Evolutionary conservation across 2,329 filamentous ascomycete species (phyloP).

Genomic region (Pezicula carpinea): DNA sequence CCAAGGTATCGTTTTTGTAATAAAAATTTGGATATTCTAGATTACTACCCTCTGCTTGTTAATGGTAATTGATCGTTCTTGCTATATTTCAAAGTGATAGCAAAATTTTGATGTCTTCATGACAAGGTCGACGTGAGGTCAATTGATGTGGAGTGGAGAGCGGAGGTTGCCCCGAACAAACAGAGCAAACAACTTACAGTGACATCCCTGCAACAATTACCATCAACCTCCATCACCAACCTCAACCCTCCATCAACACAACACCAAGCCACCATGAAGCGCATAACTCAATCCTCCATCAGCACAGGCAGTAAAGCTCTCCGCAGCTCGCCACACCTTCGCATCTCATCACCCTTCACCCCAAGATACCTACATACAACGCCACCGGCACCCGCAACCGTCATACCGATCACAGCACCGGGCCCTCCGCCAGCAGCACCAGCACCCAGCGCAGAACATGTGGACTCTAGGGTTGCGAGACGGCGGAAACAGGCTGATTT

Average conservation of each 20-base stretch:
- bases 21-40: too few relatives aligned
- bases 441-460: constrained; percentile 34
- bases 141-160: too few relatives aligned
- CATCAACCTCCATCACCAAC: constrained; percentile 5
- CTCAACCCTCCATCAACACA: constrained; percentile 7
- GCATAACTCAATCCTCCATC: constrained; percentile 19
- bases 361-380: constrained; percentile 23
- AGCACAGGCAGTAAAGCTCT: constrained; percentile 7
- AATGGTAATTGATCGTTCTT: too few relatives aligned
- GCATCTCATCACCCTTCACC: constrained; percentile 5
- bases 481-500: constrained; percentile 51
- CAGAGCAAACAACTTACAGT: too few relatives aligned
- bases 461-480: constrained; percentile 40
- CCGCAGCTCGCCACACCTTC: constrained; percentile 2
- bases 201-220: too few relatives aligned
- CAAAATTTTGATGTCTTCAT: too few relatives aligned
- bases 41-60: too few relatives aligned
- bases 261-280: constrained; percentile 19
- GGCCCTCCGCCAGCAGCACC: constrained; percentile 57
- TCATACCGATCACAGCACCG: constrained; percentile 45
- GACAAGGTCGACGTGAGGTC: too few relatives aligned
- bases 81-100: too few relatives aligned
- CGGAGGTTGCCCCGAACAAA: too few relatives aligned
- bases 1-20: too few relatives aligned
- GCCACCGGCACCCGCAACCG: constrained; percentile 20